Percentiles rank a stretch among this genome's conserved stretches.
Evolutionary conservation across 148 eudicot species (phyloP).

Genomic region (Rhododendron mucronatum): DNA sequence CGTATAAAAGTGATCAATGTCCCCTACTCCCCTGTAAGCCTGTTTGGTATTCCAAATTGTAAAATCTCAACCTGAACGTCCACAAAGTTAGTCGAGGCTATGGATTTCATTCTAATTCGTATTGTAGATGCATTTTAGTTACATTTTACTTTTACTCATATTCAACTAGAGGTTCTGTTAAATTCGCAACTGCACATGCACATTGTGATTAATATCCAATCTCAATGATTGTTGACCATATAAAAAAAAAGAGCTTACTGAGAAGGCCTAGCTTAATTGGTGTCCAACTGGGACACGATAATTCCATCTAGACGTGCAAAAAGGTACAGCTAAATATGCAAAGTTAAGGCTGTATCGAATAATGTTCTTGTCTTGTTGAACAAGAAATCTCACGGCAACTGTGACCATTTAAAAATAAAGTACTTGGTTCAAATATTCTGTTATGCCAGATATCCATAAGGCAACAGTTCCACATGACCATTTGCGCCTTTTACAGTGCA

Average conservation of each 20-base stretch:
- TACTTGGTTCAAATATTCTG: background rate
- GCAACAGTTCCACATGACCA: background rate
- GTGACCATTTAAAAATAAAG: background rate
- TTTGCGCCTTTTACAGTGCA: background rate
- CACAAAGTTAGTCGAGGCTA: background rate
- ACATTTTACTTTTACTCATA: background rate
- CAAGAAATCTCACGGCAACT: background rate
- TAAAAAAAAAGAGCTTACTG: background rate
- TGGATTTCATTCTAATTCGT: background rate
- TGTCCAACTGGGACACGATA: background rate
- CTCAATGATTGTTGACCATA: background rate
- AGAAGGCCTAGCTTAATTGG: background rate
- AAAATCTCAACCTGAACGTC: background rate
- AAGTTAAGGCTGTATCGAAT: background rate
- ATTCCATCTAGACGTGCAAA: background rate
- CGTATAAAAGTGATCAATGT: background rate
- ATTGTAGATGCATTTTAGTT: background rate
- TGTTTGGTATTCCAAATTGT: background rate
- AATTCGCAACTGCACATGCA: background rate
- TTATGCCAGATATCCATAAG: background rate
- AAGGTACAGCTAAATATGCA: background rate
- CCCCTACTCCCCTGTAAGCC: background rate
- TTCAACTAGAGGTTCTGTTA: background rate
- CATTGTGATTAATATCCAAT: background rate
- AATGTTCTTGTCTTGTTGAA: background rate